These are phyloP conservation scores for Artemisia argyi DNA, from an alignment of 129 eudicot genomes.

Conservation along the genomic window DNA sequence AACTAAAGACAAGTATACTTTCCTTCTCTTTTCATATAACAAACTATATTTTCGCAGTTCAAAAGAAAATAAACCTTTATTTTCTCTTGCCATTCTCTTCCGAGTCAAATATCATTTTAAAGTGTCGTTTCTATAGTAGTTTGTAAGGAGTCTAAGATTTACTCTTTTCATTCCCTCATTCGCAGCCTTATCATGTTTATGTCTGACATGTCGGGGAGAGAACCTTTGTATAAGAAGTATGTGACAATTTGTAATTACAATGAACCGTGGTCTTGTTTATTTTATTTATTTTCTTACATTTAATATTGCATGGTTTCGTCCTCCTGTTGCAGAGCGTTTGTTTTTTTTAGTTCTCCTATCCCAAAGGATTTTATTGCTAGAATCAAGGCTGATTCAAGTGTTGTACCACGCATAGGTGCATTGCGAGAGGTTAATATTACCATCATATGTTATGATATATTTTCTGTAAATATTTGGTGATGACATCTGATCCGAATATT, in stretches of 20 bases:
- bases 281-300: slow-evolving; percentile 4
- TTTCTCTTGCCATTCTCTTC: no score
- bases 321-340: slow-evolving; percentile 66
- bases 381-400: slow-evolving; percentile 85
- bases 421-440: slow-evolving; percentile 75
- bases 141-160: slow-evolving; percentile 26
- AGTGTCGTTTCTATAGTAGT: background rate
- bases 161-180: slow-evolving; percentile 27
- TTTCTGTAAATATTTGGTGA: background rate
- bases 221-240: slow-evolving; percentile 91
- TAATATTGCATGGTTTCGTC: slow-evolving; percentile 12
- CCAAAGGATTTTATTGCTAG: slow-evolving; percentile 71
- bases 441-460: slow-evolving; percentile 15
- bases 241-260: slow-evolving; percentile 24
- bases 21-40: slow-evolving; percentile 17
- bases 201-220: slow-evolving; percentile 99
- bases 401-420: slow-evolving; percentile 90
- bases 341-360: slow-evolving; percentile 80
- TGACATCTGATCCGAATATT: slow-evolving; percentile 18
- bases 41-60: background rate
- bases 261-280: background rate
- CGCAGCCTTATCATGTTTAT: slow-evolving; percentile 91
- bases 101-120: no score
- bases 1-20: slow-evolving; percentile 71
- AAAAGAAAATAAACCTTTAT: no score